Evolutionary conservation across 23 red algal species (phyloP), one percentile per base, ranked within the genome.

Genomic region (Gracilaria domingensis): DNA sequence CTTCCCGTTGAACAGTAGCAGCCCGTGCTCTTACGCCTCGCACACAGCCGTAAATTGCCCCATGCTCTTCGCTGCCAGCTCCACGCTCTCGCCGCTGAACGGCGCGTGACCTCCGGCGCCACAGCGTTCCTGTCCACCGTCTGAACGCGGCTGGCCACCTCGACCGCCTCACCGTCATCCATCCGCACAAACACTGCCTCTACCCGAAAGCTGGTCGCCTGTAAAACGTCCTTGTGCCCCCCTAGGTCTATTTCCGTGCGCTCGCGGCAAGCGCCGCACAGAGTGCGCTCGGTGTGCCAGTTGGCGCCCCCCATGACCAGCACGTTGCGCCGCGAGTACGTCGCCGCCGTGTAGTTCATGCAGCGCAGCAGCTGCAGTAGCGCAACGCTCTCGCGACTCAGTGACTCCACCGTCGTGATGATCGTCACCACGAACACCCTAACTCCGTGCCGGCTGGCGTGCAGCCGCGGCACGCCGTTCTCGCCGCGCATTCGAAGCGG

Each of bases 1-100:
- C 71, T 88, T 88, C 25, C 84, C 84, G 51, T 88, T 88, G 65
- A 88, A 88, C 71, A 70, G 24, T 4, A 67, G 64, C 45, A 75
- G 25, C 23, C 84, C 84, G 30, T 50, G 65, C 28, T 88, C 84
- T 13, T 59, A 48, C 37, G 84, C 65, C 69, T 88, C 84, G 71
- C 84, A 88, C 32, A 88, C 84, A 1, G 84, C 84, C 44, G 67
- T 69, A 60, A 75, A 88, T 48, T 88, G 84, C 20, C 48, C 48
- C 84, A 88, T 77, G n/a, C 34, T 50, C 51, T 88, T 62, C 21
- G 78, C 67, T 14, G 74, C 14, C 48, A 76, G 30, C 70, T 88
- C 84, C 48, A 88, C 20, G 71, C 74, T 75, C 30, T 16, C 12
- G 12, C 64, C 51, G 13, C 17, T 35, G 4, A 62, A 39, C 84